A percentile compares a stretch with the other conserved stretches of the same genome.
These are phyloP conservation scores for Amanita rubescens DNA, from an alignment of 768 basidiomycete species.

Conservation along the genomic window DNA sequence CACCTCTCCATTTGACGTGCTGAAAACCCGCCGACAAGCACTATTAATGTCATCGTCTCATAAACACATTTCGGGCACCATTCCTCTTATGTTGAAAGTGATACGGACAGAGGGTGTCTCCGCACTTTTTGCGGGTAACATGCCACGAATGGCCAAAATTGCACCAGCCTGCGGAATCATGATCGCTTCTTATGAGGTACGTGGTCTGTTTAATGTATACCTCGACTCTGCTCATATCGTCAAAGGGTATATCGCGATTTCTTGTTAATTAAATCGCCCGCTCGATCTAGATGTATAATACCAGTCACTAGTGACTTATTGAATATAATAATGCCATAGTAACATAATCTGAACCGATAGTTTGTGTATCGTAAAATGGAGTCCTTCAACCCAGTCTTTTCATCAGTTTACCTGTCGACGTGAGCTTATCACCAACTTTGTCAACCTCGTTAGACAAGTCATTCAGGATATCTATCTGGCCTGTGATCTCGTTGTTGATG, in stretches of 20 bases:
- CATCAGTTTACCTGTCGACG: slow-evolving; percentile 73
- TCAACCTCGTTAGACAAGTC: slow-evolving; percentile 73
- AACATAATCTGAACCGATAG: slow-evolving; percentile 5
- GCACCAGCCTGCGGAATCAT: slow-evolving; percentile 98
- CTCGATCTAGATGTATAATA: slow-evolving; percentile 3
- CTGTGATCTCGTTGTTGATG: slow-evolving; percentile 72
- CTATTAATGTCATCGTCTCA: slow-evolving; percentile 56
- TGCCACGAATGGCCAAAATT: slow-evolving; percentile 89
- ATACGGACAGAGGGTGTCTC: slow-evolving; percentile 69
- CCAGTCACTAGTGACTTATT: background rate
- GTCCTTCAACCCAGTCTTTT: slow-evolving; percentile 56
- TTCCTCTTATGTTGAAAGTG: slow-evolving; percentile 63
- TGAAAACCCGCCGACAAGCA: slow-evolving; percentile 92
- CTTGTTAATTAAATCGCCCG: slow-evolving; percentile 35
- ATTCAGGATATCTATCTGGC: slow-evolving; percentile 85
- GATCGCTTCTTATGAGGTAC: slow-evolving; percentile 92
- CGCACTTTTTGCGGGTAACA: slow-evolving; percentile 77
- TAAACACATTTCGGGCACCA: slow-evolving; percentile 37
- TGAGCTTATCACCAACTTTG: slow-evolving; percentile 67
- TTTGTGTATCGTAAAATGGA: slow-evolving; percentile 12
- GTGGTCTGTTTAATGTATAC: slow-evolving; percentile 15
- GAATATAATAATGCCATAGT: slow-evolving; percentile 1
- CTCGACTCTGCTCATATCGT: slow-evolving; percentile 8
- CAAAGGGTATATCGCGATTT: slow-evolving; percentile 52
- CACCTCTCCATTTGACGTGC: slow-evolving; percentile 93